Conservation (phyloP, 495 filamentous ascomycete genomes). For the Melanomma pulvis-pyrius region DNA sequence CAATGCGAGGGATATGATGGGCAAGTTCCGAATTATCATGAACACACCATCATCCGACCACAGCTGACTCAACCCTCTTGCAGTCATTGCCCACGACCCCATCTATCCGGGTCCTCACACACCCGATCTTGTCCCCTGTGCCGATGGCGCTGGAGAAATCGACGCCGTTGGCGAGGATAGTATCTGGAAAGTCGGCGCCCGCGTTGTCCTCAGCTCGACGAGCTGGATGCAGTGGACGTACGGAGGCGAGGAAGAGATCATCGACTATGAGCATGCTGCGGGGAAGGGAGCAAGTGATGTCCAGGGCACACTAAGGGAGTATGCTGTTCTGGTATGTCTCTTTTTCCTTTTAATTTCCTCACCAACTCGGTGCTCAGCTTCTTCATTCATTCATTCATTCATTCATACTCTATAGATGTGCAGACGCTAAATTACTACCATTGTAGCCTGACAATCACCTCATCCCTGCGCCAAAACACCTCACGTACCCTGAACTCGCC, state of each 20-base stretch:
- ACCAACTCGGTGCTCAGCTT: too few relatives aligned
- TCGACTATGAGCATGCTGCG: not conserved
- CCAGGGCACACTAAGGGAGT: constrained; percentile 15
- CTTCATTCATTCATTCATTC: too few relatives aligned
- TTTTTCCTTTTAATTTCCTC: too few relatives aligned
- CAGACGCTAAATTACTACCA: not conserved
- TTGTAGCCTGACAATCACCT: constrained; percentile 18
- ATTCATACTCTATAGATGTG: not conserved
- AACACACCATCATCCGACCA: too few relatives aligned
- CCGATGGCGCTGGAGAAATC: constrained; percentile 24
- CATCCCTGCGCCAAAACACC: constrained; percentile 16
- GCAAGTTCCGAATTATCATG: not conserved
- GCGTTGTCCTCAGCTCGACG: constrained; percentile 4
- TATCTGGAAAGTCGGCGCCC: constrained; percentile 22
- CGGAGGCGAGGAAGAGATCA: not conserved
- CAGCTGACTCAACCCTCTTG: not conserved
- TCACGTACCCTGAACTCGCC: constrained; percentile 21
- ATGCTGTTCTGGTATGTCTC: constrained; percentile 15
- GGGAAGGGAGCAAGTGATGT: constrained; percentile 1
- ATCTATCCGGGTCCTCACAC: constrained; percentile 22
- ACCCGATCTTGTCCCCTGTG: constrained; percentile 16
- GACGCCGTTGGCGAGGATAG: constrained; percentile 21
- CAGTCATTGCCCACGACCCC: constrained; percentile 20
- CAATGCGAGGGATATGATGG: constrained; percentile 29
- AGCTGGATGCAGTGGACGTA: constrained; percentile 7